Conservation (phyloP, 2,329 filamentous ascomycete species). For the Fusarium citri region DNA sequence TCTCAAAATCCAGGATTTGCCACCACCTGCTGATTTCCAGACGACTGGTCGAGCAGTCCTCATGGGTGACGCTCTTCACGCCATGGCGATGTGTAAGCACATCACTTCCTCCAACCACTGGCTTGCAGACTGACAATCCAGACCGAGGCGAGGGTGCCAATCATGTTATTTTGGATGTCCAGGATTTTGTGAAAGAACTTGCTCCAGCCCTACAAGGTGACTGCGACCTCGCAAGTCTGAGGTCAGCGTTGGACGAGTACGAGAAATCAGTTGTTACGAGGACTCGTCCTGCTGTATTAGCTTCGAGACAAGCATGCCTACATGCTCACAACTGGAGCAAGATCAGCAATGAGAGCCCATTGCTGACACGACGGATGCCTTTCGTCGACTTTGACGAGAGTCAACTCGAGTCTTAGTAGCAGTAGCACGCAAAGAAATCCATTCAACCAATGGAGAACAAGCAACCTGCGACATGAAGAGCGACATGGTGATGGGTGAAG, state of each 20-base stretch:
- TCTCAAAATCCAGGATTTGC: constrained; percentile 62
- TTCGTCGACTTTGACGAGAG: constrained; percentile 19
- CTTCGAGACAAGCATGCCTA: constrained; percentile 63
- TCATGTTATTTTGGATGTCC: constrained; percentile 65
- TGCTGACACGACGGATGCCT: constrained; percentile 55
- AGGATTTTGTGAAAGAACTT: constrained; percentile 55
- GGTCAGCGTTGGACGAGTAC: constrained; percentile 53
- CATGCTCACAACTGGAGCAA: constrained; percentile 64
- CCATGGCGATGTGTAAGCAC: constrained; percentile 69
- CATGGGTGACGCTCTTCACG: constrained; percentile 67
- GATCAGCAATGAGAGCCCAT: constrained; percentile 53
- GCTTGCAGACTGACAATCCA: constrained; percentile 33
- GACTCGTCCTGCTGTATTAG: constrained; percentile 59
- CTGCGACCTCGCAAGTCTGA: constrained; percentile 22
- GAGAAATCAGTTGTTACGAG: constrained; percentile 59
- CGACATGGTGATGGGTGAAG: neutral
- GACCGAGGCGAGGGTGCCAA: constrained; percentile 69
- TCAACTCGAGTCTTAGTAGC: neutral
- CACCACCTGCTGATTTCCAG: constrained; percentile 53
- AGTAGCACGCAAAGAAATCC: neutral
- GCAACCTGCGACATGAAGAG: neutral
- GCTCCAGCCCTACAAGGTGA: constrained; percentile 25
- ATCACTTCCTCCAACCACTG: accelerated
- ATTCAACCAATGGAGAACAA: neutral
- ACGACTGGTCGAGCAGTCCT: constrained; percentile 57